A percentile compares a stretch with the other conserved stretches of the same genome.
Conservation (phyloP, 2,329 filamentous ascomycete genomes). For the Diaporthe amygdali region DNA sequence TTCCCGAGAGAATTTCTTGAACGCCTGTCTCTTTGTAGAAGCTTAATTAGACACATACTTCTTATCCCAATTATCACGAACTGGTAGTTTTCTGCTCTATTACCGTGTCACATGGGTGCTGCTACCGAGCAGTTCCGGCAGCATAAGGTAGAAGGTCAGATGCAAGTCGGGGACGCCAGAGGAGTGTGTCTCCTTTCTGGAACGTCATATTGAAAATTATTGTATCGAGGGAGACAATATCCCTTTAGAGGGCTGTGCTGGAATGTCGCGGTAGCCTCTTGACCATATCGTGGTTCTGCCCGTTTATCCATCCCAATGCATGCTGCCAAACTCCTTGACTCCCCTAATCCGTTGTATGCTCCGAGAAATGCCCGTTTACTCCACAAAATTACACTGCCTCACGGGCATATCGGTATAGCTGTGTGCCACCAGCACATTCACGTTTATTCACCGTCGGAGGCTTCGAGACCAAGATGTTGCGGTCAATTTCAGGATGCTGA, state of each 20-base stretch:
- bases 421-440: conserved; percentile 1
- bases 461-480: background rate
- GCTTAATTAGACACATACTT: no score
- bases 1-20: no score
- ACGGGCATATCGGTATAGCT: background rate
- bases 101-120: background rate
- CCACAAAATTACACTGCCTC: conserved; percentile 8
- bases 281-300: background rate
- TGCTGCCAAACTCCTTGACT: background rate
- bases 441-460: background rate
- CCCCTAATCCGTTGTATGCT: background rate
- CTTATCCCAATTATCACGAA: no score
- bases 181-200: conserved; percentile 9
- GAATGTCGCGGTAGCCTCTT: background rate
- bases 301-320: background rate
- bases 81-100: background rate
- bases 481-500: background rate
- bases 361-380: conserved; percentile 1
- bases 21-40: no score
- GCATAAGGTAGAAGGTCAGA: background rate
- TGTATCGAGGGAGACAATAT: background rate
- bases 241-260: background rate
- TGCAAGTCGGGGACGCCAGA: background rate
- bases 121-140: background rate
- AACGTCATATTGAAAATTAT: background rate